These are phyloP conservation scores for Achaetomium macrosporum DNA, from an alignment of 2,329 filamentous ascomycete genomes.

Conservation along the genomic window DNA sequence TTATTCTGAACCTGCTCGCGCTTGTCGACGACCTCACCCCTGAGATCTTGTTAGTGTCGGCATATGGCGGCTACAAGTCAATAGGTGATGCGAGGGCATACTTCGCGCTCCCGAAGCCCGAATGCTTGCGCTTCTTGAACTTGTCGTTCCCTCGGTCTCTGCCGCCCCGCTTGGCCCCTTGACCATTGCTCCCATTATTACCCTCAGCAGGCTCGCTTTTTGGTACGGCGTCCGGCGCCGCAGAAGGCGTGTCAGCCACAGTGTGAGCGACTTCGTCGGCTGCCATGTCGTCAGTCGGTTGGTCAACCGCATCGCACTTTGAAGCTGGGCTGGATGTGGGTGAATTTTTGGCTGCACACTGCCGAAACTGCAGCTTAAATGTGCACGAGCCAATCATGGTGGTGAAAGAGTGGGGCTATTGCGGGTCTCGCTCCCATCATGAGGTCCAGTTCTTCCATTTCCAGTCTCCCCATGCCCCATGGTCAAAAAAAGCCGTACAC, in stretches of 20 bases:
- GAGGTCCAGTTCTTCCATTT: no score
- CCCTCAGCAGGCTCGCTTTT: background rate
- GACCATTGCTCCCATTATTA: constrained; percentile 19
- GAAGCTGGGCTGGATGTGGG: background rate
- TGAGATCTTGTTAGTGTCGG: constrained; percentile 24
- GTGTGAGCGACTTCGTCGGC: constrained; percentile 16
- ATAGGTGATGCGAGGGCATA: constrained; percentile 5
- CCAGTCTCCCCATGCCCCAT: no score
- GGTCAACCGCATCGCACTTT: constrained; percentile 13
- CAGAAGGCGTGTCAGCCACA: background rate
- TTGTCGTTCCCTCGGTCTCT: constrained; percentile 20
- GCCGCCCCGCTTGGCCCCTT: constrained; percentile 15
- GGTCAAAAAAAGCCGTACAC: no score
- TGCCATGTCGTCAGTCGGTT: constrained; percentile 21
- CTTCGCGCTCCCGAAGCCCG: constrained; percentile 20
- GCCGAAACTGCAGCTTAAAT: background rate
- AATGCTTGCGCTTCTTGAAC: constrained; percentile 17
- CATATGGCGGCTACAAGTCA: constrained; percentile 7
- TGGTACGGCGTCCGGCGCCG: background rate
- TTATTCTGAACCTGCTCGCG: constrained; percentile 44
- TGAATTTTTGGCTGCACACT: constrained; percentile 1
- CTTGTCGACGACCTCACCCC: constrained; percentile 35
- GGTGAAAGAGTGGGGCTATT: background rate
- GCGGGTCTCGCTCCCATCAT: no score
- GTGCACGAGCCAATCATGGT: background rate